Evolutionary conservation across 306 rosid genomes (phyloP).

Genomic region (Trichosanthes cucumerina): DNA sequence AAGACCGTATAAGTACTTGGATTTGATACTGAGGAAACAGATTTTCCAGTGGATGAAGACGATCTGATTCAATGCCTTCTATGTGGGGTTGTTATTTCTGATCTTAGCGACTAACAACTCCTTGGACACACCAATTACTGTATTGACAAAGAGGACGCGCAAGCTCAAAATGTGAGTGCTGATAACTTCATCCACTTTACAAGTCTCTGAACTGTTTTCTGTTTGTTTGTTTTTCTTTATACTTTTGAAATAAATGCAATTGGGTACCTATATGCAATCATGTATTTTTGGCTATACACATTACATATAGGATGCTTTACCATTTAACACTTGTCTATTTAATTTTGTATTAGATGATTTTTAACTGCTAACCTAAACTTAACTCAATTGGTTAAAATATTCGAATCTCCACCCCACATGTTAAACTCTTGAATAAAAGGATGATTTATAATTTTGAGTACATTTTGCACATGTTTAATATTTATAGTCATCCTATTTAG

Average conservation of each 20-base stretch:
- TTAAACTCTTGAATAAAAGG: too few relatives aligned
- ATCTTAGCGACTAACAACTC: conserved; percentile 43
- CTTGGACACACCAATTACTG: conserved; percentile 62
- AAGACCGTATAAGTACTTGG: conserved; percentile 6
- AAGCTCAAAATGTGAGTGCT: conserved; percentile 33
- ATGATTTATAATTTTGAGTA: too few relatives aligned
- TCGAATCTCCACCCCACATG: too few relatives aligned
- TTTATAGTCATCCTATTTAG: too few relatives aligned
- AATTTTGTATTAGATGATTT: background rate
- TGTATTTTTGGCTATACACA: background rate
- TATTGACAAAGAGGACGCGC: conserved; percentile 40
- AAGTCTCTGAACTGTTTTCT: background rate
- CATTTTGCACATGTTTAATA: too few relatives aligned
- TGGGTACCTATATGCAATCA: too few relatives aligned
- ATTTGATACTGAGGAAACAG: conserved; percentile 11
- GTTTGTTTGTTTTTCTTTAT: too few relatives aligned
- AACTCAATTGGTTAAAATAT: too few relatives aligned
- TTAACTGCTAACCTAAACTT: too few relatives aligned
- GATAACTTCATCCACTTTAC: background rate
- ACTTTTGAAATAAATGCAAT: too few relatives aligned
- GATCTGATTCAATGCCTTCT: conserved; percentile 51
- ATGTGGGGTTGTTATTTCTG: conserved; percentile 58
- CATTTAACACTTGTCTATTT: background rate
- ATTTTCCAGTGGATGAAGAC: conserved; percentile 11
- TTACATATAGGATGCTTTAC: background rate